Percentiles rank a stretch among this genome's conserved stretches.
Conservation (phyloP, 2,329 filamentous ascomycete genomes). For the Aspergillus vadensis region DNA sequence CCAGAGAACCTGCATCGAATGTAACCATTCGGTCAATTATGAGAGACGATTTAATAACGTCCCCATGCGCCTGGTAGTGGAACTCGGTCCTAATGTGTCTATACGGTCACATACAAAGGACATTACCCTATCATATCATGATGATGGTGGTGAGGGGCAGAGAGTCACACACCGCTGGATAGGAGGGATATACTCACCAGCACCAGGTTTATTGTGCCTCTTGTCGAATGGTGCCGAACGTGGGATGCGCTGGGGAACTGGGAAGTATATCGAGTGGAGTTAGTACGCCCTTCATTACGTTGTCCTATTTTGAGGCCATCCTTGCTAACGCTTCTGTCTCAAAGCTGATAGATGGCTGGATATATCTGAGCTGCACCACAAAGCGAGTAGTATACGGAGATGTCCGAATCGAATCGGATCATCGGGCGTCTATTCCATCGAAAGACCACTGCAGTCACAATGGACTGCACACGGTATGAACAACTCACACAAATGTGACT, state of each 20-base stretch:
- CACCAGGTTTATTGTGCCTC: constrained; percentile 25
- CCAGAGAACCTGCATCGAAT: constrained; percentile 10
- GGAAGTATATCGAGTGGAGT: no score
- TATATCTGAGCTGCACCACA: no score
- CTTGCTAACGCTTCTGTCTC: no score
- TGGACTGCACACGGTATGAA: no score
- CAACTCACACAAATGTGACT: no score
- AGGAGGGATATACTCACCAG: constrained; percentile 38
- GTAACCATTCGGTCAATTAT: constrained; percentile 8
- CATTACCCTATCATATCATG: constrained; percentile 28
- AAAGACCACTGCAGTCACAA: no score
- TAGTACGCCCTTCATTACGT: no score
- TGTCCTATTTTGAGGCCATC: no score
- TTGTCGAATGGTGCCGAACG: constrained; percentile 36
- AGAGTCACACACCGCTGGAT: constrained; percentile 40
- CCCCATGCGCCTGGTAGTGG: constrained; percentile 36
- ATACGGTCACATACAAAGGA: constrained; percentile 30
- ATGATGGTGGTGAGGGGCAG: constrained; percentile 16
- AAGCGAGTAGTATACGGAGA: no score
- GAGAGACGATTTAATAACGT: constrained; percentile 23
- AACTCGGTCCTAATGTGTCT: constrained; percentile 12
- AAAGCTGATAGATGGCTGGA: no score
- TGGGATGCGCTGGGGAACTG: constrained; percentile 21
- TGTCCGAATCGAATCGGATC: no score
- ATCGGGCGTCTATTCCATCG: no score